Evolutionary conservation across 306 rosid species (phyloP).

Genomic region (Begonia fuchsioides): DNA sequence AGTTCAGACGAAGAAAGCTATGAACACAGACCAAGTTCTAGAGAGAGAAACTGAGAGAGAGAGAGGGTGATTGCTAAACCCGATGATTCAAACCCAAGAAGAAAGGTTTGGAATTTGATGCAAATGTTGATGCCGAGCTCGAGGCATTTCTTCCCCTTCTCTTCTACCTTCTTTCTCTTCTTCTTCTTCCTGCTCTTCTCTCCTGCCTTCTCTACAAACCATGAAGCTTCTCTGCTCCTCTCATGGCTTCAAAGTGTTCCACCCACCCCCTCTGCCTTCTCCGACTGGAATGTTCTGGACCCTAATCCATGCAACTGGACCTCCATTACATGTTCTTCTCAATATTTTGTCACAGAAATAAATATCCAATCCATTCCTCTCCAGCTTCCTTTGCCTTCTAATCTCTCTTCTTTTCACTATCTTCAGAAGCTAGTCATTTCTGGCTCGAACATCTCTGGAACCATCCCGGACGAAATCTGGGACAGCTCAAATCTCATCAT

Average conservation of each 20-base stretch:
- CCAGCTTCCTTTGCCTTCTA: constrained; percentile 46
- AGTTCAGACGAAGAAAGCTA: constrained; percentile 33
- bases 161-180: constrained; percentile 8
- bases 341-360: constrained; percentile 48
- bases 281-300: constrained; percentile 56
- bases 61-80: constrained; percentile 17
- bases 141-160: constrained; percentile 25
- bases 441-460: constrained; percentile 65
- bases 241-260: constrained; percentile 59
- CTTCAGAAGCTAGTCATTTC: constrained; percentile 55
- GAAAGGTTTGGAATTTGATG: constrained; percentile 48
- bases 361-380: constrained; percentile 47
- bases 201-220: constrained; percentile 32
- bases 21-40: constrained; percentile 1
- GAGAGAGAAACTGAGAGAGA: constrained; percentile 11
- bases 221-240: constrained; percentile 61
- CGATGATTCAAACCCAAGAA: constrained; percentile 36
- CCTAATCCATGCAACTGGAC: constrained; percentile 81
- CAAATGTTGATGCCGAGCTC: constrained; percentile 35
- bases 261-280: constrained; percentile 27
- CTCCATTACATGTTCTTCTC: constrained; percentile 56
- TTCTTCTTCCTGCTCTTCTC: constrained; percentile 18
- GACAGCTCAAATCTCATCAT: constrained; percentile 27
- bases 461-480: constrained; percentile 41
- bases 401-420: constrained; percentile 45